Conservation (phyloP, 768 basidiomycete species). For the Tulasnella calospora region DNA sequence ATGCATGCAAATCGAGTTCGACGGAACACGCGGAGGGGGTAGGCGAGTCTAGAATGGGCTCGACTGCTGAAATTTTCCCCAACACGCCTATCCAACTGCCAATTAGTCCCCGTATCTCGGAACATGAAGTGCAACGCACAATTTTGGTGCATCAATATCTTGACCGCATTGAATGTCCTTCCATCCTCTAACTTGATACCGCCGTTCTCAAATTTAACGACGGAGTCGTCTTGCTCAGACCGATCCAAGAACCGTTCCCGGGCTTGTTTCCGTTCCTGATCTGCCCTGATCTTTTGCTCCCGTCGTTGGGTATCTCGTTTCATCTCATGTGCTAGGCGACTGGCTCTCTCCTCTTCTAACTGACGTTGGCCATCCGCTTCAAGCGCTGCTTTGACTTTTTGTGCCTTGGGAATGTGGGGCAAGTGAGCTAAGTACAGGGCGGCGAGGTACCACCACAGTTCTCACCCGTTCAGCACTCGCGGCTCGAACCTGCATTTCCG, state of each 20-base stretch:
- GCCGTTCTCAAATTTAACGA: constrained; percentile 42
- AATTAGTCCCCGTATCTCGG: constrained; percentile 31
- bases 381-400: constrained; percentile 50
- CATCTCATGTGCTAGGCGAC: constrained; percentile 53
- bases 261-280: constrained; percentile 48
- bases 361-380: constrained; percentile 42
- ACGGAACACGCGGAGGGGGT: constrained; percentile 41
- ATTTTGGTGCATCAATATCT: constrained; percentile 64
- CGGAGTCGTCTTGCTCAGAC: constrained; percentile 33
- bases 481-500: constrained; percentile 72
- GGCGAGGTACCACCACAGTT: constrained; percentile 9
- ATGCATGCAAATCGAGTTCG: constrained; percentile 57
- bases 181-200: constrained; percentile 40
- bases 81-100: constrained; percentile 8
- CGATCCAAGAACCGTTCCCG: constrained; percentile 46
- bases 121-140: constrained; percentile 40
- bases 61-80: constrained; percentile 41
- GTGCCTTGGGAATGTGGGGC: background rate
- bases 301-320: constrained; percentile 50
- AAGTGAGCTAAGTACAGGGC: background rate
- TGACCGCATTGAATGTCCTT: constrained; percentile 31
- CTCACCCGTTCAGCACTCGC: constrained; percentile 60
- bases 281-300: constrained; percentile 48
- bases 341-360: constrained; percentile 47
- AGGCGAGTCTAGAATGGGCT: constrained; percentile 66